Evolutionary conservation across 805 yeast genomes (phyloP).

Genomic region (Saturnispora silvae): DNA sequence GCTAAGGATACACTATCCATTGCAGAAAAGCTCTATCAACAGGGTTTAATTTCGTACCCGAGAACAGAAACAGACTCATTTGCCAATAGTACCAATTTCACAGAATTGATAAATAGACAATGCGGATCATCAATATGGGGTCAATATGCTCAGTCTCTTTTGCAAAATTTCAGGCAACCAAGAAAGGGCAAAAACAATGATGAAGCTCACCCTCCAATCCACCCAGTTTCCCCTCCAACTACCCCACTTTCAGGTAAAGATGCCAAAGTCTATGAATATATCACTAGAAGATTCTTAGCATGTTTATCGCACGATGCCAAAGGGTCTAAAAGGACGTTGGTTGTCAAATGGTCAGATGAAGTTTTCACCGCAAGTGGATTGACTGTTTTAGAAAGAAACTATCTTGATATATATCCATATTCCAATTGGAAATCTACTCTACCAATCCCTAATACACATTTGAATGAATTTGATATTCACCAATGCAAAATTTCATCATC

Average conservation of each 20-base stretch:
- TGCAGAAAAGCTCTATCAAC: conserved; percentile 80
- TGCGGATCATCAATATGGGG: conserved; percentile 56
- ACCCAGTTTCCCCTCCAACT: conserved; percentile 39
- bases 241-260: conserved; percentile 34
- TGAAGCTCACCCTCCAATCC: conserved; percentile 97
- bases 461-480: conserved; percentile 44
- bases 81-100: conserved; percentile 67
- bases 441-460: conserved; percentile 51
- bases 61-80: conserved; percentile 93
- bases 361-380: conserved; percentile 63
- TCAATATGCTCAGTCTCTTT: conserved; percentile 40
- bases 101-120: conserved; percentile 52
- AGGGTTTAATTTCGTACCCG: conserved; percentile 87
- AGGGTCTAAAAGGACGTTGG: conserved; percentile 56
- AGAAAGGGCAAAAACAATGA: conserved; percentile 79
- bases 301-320: conserved; percentile 87
- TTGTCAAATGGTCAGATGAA: conserved; percentile 72
- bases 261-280: conserved; percentile 72
- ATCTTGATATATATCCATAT: conserved; percentile 71
- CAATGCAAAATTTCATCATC: conserved; percentile 60
- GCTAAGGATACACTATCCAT: conserved; percentile 67
- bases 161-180: conserved; percentile 47
- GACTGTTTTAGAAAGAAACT: conserved; percentile 62
- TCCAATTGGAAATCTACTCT: conserved; percentile 61
- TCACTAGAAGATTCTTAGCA: conserved; percentile 79